A percentile compares a stretch with the other conserved stretches of the same genome.
These are phyloP conservation scores for Vicia sativa DNA, from an alignment of 306 rosid genomes.

Conservation along the genomic window DNA sequence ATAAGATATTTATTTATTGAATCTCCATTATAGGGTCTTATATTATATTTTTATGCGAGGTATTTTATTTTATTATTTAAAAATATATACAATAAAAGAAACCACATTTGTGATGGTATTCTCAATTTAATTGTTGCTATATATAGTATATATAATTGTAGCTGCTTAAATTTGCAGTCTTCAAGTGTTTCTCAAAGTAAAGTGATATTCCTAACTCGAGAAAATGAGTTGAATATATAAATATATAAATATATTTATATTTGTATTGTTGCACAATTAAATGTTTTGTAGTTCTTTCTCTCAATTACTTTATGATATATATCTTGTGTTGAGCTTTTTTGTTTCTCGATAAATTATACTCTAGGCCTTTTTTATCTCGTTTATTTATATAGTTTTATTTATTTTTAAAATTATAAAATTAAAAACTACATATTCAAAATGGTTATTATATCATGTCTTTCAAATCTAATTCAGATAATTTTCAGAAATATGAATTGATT, in stretches of 20 bases:
- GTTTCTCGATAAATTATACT: too few relatives aligned
- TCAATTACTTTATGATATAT: not conserved
- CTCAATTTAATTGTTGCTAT: constrained; percentile 9
- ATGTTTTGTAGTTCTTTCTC: constrained; percentile 1
- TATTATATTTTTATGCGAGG: constrained; percentile 31
- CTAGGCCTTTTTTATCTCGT: too few relatives aligned
- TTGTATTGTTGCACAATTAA: not conserved
- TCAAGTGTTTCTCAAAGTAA: constrained; percentile 26
- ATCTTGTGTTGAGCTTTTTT: not conserved
- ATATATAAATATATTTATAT: not conserved
- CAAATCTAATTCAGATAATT: too few relatives aligned
- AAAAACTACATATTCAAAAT: too few relatives aligned
- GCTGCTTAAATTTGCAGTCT: constrained; percentile 24
- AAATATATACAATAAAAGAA: constrained; percentile 44
- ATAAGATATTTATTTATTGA: constrained; percentile 36
- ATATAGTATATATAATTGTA: not conserved
- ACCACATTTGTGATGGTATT: constrained; percentile 55
- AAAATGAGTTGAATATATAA: not conserved
- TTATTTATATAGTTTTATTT: too few relatives aligned
- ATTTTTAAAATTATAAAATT: too few relatives aligned
- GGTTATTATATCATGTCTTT: too few relatives aligned
- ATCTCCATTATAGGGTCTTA: constrained; percentile 6
- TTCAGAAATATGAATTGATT: too few relatives aligned
- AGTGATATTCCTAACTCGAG: too few relatives aligned
- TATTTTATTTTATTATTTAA: constrained; percentile 44